These are phyloP conservation scores for Exsudoporus frostii DNA, from an alignment of 768 basidiomycete species.

Conservation along the genomic window DNA sequence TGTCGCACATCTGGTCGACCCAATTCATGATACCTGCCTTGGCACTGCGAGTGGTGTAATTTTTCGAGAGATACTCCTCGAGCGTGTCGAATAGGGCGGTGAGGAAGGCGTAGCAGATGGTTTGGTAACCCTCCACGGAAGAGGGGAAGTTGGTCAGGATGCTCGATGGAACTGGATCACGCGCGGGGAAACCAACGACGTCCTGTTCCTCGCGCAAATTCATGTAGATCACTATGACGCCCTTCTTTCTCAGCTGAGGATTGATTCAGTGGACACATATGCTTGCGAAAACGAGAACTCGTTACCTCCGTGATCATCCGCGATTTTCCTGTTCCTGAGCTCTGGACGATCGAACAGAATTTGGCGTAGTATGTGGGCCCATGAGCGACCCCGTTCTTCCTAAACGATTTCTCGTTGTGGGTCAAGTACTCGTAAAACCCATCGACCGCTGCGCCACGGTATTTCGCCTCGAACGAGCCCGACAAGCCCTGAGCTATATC, in stretches of 20 bases:
- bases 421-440: conserved; percentile 7
- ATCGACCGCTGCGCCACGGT: neutral
- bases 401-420: neutral
- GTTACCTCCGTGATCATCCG: conserved; percentile 1
- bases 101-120: conserved; percentile 5
- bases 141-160: neutral
- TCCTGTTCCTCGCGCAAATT: neutral
- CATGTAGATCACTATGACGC: neutral
- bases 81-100: conserved; percentile 5
- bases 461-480: neutral
- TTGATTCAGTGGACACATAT: neutral
- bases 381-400: too few species aligned
- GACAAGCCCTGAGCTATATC: neutral
- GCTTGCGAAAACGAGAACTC: neutral
- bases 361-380: neutral
- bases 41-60: neutral
- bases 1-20: neutral
- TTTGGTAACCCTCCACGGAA: neutral
- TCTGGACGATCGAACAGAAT: conserved; percentile 6
- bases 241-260: neutral
- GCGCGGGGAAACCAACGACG: too few species aligned
- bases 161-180: too few species aligned
- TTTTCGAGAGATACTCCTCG: neutral
- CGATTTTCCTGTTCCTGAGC: conserved; percentile 3
- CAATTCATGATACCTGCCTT: neutral